A percentile compares a stretch with the other conserved stretches of the same genome.
phyloP scores from a whole-genome alignment of 768 basidiomycete genomes.

The Cubamyces sp. region DNA sequence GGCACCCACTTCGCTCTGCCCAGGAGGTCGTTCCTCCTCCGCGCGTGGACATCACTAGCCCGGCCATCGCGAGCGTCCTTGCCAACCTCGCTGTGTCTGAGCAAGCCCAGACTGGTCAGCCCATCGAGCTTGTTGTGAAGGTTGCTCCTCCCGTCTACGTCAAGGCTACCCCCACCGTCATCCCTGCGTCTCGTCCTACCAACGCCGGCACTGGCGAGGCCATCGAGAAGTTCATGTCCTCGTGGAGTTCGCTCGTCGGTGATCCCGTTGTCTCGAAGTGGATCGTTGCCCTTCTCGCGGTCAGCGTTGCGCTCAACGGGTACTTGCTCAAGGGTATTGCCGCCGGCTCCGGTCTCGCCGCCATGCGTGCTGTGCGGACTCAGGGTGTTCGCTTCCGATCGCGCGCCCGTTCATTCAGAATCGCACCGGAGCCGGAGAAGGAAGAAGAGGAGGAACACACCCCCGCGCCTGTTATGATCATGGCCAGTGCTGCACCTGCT shows the following conservation, averaged over 20 bases:
- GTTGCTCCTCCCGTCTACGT: conserved; percentile 64
- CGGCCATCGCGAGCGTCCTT: conserved; percentile 61
- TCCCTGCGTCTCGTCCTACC: conserved; percentile 28
- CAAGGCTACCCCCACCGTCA: conserved; percentile 46
- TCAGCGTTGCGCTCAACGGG: conserved; percentile 89
- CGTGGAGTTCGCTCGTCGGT: conserved; percentile 89
- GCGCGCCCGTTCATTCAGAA: conserved; percentile 25
- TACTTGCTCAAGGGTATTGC: conserved; percentile 89
- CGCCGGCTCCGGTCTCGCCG: conserved; percentile 45
- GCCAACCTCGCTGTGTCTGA: conserved; percentile 53
- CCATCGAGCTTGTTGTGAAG: conserved; percentile 54
- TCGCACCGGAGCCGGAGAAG: conserved; percentile 13
- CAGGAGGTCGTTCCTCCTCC: conserved; percentile 38
- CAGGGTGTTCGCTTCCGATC: conserved; percentile 34
- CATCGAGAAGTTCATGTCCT: conserved; percentile 85
- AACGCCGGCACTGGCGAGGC: conserved; percentile 48
- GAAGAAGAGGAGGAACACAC: conserved; percentile 21
- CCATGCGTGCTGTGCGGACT: conserved; percentile 27
- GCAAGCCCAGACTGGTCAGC: neutral
- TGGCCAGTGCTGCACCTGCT: conserved; percentile 28
- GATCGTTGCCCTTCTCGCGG: conserved; percentile 86
- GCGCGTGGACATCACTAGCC: conserved; percentile 73
- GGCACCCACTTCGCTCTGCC: conserved; percentile 32
- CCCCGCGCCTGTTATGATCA: conserved; percentile 21
- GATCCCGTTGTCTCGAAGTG: conserved; percentile 95